These are phyloP conservation scores for Pyrus bretschneideri DNA, from an alignment of 306 rosid species.

Conservation along the genomic window DNA sequence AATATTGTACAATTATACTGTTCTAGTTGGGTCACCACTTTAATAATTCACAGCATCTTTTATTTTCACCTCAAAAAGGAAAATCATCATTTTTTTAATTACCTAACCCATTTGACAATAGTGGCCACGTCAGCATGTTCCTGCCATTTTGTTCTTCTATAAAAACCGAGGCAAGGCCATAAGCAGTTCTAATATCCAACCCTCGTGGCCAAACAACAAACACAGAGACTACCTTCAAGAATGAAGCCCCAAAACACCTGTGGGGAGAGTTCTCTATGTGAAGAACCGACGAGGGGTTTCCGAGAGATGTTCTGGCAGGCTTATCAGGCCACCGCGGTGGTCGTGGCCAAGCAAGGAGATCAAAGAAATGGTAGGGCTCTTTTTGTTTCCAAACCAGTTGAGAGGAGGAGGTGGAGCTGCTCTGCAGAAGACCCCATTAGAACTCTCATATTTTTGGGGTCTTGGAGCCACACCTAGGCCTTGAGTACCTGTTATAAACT, in stretches of 20 bases:
- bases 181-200: constrained; percentile 11
- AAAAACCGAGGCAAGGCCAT: background rate
- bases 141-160: constrained; percentile 6
- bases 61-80: background rate
- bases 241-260: constrained; percentile 23
- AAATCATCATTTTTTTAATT: too few species aligned
- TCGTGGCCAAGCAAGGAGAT: background rate
- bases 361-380: background rate
- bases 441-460: constrained; percentile 48
- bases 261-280: constrained; percentile 15
- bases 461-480: constrained; percentile 41
- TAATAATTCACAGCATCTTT: background rate
- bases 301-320: constrained; percentile 27
- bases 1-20: background rate
- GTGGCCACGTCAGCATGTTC: background rate
- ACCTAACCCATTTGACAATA: background rate
- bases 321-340: constrained; percentile 13
- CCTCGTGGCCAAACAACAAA: constrained; percentile 3
- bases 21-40: background rate
- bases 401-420: constrained; percentile 27
- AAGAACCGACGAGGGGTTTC: constrained; percentile 21
- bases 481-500: background rate
- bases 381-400: constrained; percentile 13
- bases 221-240: background rate
- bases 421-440: constrained; percentile 41